Evolutionary conservation across 208 protist genomes (phyloP).

Genomic region (Histomonas meleagridis): DNA sequence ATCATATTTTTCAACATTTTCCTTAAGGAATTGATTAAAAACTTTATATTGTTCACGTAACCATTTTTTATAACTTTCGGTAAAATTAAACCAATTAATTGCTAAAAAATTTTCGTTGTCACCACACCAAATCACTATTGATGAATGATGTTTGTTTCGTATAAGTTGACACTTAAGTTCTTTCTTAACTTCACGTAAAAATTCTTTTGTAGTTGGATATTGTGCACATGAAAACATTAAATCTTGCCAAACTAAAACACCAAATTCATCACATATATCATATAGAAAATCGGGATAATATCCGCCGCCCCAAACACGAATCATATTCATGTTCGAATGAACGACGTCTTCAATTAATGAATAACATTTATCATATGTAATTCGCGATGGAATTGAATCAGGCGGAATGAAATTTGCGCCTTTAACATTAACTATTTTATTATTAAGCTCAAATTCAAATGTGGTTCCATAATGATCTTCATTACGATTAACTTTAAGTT

Average conservation of each 20-base stretch:
- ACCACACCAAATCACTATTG: not conserved
- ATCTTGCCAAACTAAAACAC: conserved; percentile 63
- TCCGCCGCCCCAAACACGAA: conserved; percentile 66
- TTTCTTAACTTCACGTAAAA: not conserved
- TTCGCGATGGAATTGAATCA: conserved; percentile 48
- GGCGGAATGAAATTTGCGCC: conserved; percentile 59
- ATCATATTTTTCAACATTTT: not conserved
- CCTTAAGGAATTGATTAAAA: not conserved
- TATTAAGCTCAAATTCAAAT: conserved; percentile 56
- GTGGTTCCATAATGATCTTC: conserved; percentile 37
- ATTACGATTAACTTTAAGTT: not conserved
- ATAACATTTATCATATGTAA: conserved; percentile 16
- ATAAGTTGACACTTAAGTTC: not conserved
- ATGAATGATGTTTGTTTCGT: not conserved
- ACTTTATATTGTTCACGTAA: not conserved
- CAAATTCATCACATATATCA: conserved; percentile 55
- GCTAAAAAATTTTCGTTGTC: not conserved
- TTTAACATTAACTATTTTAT: conserved; percentile 51
- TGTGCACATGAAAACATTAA: conserved; percentile 62
- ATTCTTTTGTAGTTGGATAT: conserved; percentile 49
- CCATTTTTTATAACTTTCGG: not conserved
- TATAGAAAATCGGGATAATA: conserved; percentile 61
- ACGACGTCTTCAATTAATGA: conserved; percentile 44
- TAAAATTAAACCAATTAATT: not conserved
- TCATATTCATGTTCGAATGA: conserved; percentile 55